A percentile compares a stretch with the other conserved stretches of the same genome.
Evolutionary conservation across 495 filamentous ascomycete genomes (phyloP).

Genomic region (Monascus purpureus): DNA sequence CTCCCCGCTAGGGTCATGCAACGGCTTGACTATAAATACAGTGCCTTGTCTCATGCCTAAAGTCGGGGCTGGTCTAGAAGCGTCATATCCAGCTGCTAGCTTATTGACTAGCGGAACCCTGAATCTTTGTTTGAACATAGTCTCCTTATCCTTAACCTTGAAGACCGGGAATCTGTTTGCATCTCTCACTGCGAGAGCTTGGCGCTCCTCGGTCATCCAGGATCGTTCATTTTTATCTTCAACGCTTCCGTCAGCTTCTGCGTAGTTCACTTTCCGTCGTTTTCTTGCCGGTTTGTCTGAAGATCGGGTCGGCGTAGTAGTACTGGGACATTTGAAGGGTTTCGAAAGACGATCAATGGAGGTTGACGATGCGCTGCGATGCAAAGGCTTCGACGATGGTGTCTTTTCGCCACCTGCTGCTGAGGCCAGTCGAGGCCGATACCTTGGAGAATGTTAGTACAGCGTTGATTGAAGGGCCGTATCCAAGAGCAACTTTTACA

Average conservation of each 20-base stretch:
- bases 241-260: constrained; percentile 55
- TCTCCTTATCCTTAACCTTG: constrained; percentile 74
- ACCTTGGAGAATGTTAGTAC: constrained; percentile 17
- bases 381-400: constrained; percentile 17
- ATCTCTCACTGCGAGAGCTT: constrained; percentile 77
- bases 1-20: constrained; percentile 92
- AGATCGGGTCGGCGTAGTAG: constrained; percentile 52
- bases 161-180: constrained; percentile 85
- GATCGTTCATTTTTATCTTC: constrained; percentile 61
- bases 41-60: constrained; percentile 75
- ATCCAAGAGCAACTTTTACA: not conserved
- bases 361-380: constrained; percentile 26
- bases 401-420: constrained; percentile 22
- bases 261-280: constrained; percentile 78
- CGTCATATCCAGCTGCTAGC: constrained; percentile 51
- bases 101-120: constrained; percentile 80
- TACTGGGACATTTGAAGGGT: constrained; percentile 90
- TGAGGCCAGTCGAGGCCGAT: constrained; percentile 23
- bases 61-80: constrained; percentile 66
- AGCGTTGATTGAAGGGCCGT: not conserved
- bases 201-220: constrained; percentile 77
- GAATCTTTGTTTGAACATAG: constrained; percentile 70
- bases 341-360: constrained; percentile 59
- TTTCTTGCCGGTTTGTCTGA: constrained; percentile 79
- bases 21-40: constrained; percentile 72